These are phyloP conservation scores for Lathyrus tuberosus DNA, from an alignment of 306 rosid genomes.

Conservation along the genomic window DNA sequence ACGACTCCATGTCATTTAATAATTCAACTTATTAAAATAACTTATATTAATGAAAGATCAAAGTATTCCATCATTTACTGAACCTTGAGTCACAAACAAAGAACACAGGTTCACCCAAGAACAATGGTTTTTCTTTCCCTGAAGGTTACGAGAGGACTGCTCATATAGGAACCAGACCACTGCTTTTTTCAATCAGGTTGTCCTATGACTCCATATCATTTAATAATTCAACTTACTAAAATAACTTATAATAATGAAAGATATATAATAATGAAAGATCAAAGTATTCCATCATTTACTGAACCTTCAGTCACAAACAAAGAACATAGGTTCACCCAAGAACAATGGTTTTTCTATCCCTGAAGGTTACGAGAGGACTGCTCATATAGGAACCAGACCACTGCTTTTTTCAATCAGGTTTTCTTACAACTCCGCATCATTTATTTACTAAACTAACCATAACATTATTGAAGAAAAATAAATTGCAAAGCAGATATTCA, in stretches of 20 bases:
- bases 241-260: no score
- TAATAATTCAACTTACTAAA: no score
- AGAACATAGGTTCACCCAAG: conserved; percentile 45
- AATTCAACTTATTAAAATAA: no score
- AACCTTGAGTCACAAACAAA: conserved; percentile 35
- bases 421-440: no score
- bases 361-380: conserved; percentile 40
- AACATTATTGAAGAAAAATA: no score
- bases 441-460: no score
- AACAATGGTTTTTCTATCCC: conserved; percentile 45
- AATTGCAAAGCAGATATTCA: no score
- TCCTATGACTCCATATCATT: no score
- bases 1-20: no score
- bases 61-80: conserved; percentile 16
- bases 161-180: conserved; percentile 43
- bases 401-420: no score
- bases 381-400: conserved; percentile 35
- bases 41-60: not conserved
- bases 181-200: conserved; percentile 38
- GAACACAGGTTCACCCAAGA: conserved; percentile 47
- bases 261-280: no score
- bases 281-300: no score
- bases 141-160: conserved; percentile 37
- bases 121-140: conserved; percentile 45
- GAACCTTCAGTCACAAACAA: conserved; percentile 37